Evolutionary conservation across 495 filamentous ascomycete species (phyloP).

Genomic region (Neurospora sp.): DNA sequence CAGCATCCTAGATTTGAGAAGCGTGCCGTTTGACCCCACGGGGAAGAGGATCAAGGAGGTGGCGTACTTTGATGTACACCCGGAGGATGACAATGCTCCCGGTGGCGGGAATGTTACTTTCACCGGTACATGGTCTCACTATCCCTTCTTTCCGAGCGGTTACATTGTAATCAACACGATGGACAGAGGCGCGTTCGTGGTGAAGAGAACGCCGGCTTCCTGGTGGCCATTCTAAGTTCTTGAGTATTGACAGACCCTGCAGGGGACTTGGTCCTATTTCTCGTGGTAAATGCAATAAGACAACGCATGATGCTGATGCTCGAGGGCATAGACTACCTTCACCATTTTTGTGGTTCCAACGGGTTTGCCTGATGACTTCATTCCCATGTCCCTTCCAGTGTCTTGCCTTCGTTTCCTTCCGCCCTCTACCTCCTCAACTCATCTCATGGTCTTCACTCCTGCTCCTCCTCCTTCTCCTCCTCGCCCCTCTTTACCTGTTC

Average conservation of each 20-base stretch:
- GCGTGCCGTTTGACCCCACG: constrained; percentile 26
- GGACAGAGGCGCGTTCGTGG: constrained; percentile 41
- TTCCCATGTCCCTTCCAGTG: neutral
- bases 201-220: constrained; percentile 19
- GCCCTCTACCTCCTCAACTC: neutral
- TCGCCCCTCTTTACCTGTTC: no score
- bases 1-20: constrained; percentile 38
- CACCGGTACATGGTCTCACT: constrained; percentile 42
- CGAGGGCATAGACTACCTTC: neutral
- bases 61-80: constrained; percentile 44
- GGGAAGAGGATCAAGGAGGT: constrained; percentile 34
- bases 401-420: neutral
- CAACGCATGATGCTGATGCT: neutral
- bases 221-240: neutral
- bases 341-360: neutral
- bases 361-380: neutral
- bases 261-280: neutral
- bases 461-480: no score
- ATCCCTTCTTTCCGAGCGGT: constrained; percentile 41
- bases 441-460: neutral
- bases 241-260: neutral
- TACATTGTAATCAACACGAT: constrained; percentile 46
- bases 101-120: constrained; percentile 32
- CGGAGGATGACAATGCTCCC: constrained; percentile 41
- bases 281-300: neutral